phyloP scores from a whole-genome alignment of 2,329 filamentous ascomycete species.

The Chaetomium olivaceum region DNA sequence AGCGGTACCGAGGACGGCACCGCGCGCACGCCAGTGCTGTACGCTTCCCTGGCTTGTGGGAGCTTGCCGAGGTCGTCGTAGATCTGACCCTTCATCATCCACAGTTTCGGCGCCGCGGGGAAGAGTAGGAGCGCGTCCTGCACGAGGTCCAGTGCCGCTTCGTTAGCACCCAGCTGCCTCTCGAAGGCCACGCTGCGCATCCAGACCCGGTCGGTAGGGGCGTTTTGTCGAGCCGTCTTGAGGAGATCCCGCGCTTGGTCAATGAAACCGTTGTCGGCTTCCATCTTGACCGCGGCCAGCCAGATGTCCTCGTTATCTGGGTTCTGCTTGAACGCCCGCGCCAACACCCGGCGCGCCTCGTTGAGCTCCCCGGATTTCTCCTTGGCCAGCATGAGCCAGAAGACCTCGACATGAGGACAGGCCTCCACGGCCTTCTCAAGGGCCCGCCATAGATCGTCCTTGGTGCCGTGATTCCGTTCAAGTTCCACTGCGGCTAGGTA shows the following conservation, averaged over 20 bases:
- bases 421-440: slow-evolving; percentile 93
- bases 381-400: slow-evolving; percentile 95
- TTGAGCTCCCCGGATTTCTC: slow-evolving; percentile 89
- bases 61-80: slow-evolving; percentile 82
- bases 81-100: slow-evolving; percentile 99
- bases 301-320: slow-evolving; percentile 98
- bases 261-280: slow-evolving; percentile 82
- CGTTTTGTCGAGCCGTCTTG: slow-evolving; percentile 78
- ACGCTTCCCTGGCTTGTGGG: slow-evolving; percentile 85
- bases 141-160: slow-evolving; percentile 81
- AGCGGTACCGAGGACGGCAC: slow-evolving; percentile 81
- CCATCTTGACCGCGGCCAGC: slow-evolving; percentile 92
- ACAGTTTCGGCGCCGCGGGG: slow-evolving; percentile 82
- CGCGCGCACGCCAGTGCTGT: slow-evolving; percentile 81
- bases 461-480: slow-evolving; percentile 84
- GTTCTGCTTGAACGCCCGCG: slow-evolving; percentile 88
- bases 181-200: slow-evolving; percentile 96
- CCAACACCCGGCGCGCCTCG: slow-evolving; percentile 81
- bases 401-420: slow-evolving; percentile 83
- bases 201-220: slow-evolving; percentile 94
- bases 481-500: slow-evolving; percentile 91
- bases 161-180: slow-evolving; percentile 74
- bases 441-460: slow-evolving; percentile 78
- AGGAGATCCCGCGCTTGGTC: slow-evolving; percentile 82
- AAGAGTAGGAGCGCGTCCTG: slow-evolving; percentile 85